A percentile compares a stretch with the other conserved stretches of the same genome.
These are phyloP conservation scores for Phlebopus sp. DNA, from an alignment of 1,284 basidiomycete species.

Conservation along the genomic window DNA sequence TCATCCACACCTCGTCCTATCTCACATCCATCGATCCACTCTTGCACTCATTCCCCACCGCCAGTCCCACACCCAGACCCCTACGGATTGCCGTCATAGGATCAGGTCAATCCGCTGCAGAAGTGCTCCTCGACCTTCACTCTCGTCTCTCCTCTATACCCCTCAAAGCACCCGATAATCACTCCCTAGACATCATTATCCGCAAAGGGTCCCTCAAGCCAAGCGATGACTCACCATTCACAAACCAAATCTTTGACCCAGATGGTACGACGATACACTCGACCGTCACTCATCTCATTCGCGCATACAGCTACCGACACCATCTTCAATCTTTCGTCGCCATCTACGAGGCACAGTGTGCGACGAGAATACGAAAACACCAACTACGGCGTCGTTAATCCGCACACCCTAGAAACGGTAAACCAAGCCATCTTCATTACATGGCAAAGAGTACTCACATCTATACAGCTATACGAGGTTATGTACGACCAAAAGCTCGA, in stretches of 20 bases:
- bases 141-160: conserved; percentile 37
- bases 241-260: conserved; percentile 61
- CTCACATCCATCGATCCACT: conserved; percentile 39
- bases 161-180: conserved; percentile 22
- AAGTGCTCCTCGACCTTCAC: conserved; percentile 51
- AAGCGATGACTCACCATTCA: conserved; percentile 57
- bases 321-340: conserved; percentile 39
- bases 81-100: conserved; percentile 53
- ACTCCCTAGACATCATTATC: conserved; percentile 53
- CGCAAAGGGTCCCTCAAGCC: conserved; percentile 53
- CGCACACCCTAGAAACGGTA: conserved; percentile 43
- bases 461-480: conserved; percentile 46
- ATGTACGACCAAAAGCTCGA: conserved; percentile 56
- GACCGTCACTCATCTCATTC: not conserved
- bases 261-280: conserved; percentile 33
- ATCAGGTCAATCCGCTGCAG: conserved; percentile 53
- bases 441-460: not conserved
- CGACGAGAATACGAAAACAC: conserved; percentile 49
- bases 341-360: conserved; percentile 35
- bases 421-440: conserved; percentile 14
- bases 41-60: conserved; percentile 27
- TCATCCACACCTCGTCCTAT: conserved; percentile 48
- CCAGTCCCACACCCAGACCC: conserved; percentile 23
- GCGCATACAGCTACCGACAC: conserved; percentile 36
- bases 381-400: conserved; percentile 59